Evolutionary conservation across 352 stramenopile genomes (phyloP), one percentile per base, ranked within the genome.

Genomic region (Globisporangium cylindrosporum): DNA sequence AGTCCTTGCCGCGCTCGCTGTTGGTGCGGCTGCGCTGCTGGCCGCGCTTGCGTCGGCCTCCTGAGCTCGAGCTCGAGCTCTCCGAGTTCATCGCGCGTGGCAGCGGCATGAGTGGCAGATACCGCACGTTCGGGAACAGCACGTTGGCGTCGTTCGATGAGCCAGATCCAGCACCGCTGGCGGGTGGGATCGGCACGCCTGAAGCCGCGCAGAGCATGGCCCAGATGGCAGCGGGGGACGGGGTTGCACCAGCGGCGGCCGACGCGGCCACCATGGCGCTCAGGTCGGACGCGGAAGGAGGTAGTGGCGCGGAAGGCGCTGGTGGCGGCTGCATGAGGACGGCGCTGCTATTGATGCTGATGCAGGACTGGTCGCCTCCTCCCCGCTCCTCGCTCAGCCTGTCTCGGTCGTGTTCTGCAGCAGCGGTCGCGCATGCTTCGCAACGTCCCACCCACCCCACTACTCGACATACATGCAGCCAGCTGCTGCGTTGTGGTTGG

Each of bases 1-100:
- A 67, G 20, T 36, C 25, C n/a, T 43, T 58, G 20, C 49, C 62
- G 7, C 62, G 62, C 49, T 67, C 48, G 53, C 62, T 67, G 49
- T 67, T 67, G 24, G 62, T 53, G 8, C 29, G 27, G 22, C 53
- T 67, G 29, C 46, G 62, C 14, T 54, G 38, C 25, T 34, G 43
- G 8, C 43, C 59, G 24, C 59, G 59, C 38, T 43, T 55, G 25
- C 38, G 24, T 14, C 25, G 10, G 14, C 22, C 41, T 29, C 22
- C 25, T 9, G 59, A 38, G 9, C 4, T 29, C 1, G 59, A 38
- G 9, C 4, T 29, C 1, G 15, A 29, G 6, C 32, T 46, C n/a
- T 24, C 15, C 22, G 1, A 3, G 20, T 36, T 20, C 41, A 22
- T 14, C 8, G n/a, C 20, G n/a, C 32, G 36, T 8, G 57, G 36